Evolutionary conservation across 176 grass and related monocot genomes (phyloP).

Genomic region (Areca catechu): DNA sequence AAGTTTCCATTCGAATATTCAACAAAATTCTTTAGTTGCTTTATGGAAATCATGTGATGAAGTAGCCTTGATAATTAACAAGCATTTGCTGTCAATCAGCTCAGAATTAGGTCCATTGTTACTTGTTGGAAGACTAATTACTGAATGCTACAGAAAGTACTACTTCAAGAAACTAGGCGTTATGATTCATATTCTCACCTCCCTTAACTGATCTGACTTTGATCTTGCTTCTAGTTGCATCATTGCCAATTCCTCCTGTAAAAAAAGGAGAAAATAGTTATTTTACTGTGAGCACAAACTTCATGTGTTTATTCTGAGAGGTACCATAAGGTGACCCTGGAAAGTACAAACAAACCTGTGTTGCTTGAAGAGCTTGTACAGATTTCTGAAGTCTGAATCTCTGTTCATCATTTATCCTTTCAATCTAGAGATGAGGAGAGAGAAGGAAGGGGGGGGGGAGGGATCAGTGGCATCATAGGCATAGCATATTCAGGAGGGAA

Average conservation of each 20-base stretch:
- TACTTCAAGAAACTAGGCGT: not conserved
- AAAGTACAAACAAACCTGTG: conserved; percentile 1
- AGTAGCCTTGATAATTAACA: no score
- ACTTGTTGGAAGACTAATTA: not conserved
- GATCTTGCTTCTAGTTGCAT: conserved; percentile 8
- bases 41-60: no score
- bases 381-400: not conserved
- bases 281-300: no score
- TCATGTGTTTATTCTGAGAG: not conserved
- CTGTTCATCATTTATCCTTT: conserved; percentile 1
- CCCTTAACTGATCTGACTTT: not conserved
- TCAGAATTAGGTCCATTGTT: not conserved
- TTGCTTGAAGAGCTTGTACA: not conserved
- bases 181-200: conserved; percentile 1
- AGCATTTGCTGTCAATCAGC: no score
- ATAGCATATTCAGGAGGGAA: not conserved
- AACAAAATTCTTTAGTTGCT: no score
- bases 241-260: conserved; percentile 9
- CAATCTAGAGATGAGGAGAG: not conserved
- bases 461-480: not conserved
- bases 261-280: not conserved
- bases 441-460: no score
- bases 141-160: not conserved
- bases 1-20: no score
- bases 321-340: not conserved